These are phyloP conservation scores for Plasmodium ovale DNA, from an alignment of 169 alveolate genomes.

Conservation along the genomic window DNA sequence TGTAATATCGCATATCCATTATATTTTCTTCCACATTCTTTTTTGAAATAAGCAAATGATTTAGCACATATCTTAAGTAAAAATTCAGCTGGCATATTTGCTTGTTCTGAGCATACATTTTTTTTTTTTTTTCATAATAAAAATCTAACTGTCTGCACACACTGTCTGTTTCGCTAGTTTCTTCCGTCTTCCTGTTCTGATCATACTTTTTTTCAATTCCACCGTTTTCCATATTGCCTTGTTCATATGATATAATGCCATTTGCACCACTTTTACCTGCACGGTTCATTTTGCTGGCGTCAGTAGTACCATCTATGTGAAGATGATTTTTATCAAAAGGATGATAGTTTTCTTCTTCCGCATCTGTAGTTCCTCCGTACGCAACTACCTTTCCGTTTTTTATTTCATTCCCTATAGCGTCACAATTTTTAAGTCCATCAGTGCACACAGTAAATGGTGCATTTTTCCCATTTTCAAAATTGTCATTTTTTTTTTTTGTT, in stretches of 20 bases:
- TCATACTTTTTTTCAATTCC: not conserved
- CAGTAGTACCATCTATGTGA: not conserved
- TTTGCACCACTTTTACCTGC: not conserved
- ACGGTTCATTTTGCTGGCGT: not conserved
- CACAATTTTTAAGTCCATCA: not conserved
- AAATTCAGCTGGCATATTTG: constrained; percentile 28
- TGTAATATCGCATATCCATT: constrained; percentile 12
- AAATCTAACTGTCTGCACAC: constrained; percentile 18
- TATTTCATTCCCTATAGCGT: not conserved
- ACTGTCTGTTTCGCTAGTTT: constrained; percentile 3
- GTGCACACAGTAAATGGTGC: not conserved
- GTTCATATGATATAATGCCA: not conserved
- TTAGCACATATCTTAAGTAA: constrained; percentile 57
- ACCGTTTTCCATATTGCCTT: not conserved
- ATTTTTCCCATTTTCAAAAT: not conserved
- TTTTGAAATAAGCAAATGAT: constrained; percentile 17
- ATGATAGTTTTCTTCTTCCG: too few relatives aligned
- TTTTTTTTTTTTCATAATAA: constrained; percentile 46
- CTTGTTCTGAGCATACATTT: constrained; percentile 22
- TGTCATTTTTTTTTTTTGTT: not conserved
- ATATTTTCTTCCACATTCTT: constrained; percentile 41
- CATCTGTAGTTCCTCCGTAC: too few relatives aligned
- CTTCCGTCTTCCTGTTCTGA: not conserved
- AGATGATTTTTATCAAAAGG: not conserved
- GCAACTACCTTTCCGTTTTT: too few relatives aligned